phyloP scores from a whole-genome alignment of 2,329 filamentous ascomycete species.

The Podosphaera leucotricha region DNA sequence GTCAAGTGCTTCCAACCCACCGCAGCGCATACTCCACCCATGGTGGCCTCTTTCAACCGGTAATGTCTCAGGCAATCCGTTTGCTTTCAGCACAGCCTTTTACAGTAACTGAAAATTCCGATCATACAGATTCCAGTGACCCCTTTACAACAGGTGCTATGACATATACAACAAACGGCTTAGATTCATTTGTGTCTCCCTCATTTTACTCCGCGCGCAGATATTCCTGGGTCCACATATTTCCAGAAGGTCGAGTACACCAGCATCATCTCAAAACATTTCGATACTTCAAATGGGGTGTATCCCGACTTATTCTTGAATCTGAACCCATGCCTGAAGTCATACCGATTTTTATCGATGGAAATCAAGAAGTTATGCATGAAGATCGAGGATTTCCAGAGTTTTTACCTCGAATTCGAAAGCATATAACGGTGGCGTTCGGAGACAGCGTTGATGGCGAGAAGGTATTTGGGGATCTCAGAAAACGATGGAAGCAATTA shows the following conservation, averaged over 20 bases:
- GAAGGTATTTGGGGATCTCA: conserved; percentile 51
- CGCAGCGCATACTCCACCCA: conserved; percentile 46
- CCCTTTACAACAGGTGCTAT: conserved; percentile 26
- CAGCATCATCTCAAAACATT: conserved; percentile 58
- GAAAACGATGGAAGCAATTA: conserved; percentile 49
- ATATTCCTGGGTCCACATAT: conserved; percentile 78
- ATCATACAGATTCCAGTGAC: conserved; percentile 14
- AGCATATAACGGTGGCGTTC: conserved; percentile 49
- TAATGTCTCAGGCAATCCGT: conserved; percentile 63
- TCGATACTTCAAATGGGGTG: conserved; percentile 97
- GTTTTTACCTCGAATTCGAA: conserved; percentile 53
- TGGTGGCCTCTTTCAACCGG: conserved; percentile 78
- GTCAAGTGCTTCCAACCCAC: conserved; percentile 80
- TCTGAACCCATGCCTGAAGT: conserved; percentile 69
- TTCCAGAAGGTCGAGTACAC: conserved; percentile 86
- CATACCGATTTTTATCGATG: conserved; percentile 85
- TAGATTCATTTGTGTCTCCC: conserved; percentile 44
- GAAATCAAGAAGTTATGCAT: conserved; percentile 69
- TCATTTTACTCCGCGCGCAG: conserved; percentile 45
- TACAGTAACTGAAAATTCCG: conserved; percentile 9
- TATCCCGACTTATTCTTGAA: conserved; percentile 78
- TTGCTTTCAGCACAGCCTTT: conserved; percentile 44
- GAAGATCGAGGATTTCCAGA: conserved; percentile 60
- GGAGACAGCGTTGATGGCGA: conserved; percentile 58
- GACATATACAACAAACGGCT: conserved; percentile 41